Conservation (phyloP, 2,329 filamentous ascomycete genomes). For the Apiospora sp. region DNA sequence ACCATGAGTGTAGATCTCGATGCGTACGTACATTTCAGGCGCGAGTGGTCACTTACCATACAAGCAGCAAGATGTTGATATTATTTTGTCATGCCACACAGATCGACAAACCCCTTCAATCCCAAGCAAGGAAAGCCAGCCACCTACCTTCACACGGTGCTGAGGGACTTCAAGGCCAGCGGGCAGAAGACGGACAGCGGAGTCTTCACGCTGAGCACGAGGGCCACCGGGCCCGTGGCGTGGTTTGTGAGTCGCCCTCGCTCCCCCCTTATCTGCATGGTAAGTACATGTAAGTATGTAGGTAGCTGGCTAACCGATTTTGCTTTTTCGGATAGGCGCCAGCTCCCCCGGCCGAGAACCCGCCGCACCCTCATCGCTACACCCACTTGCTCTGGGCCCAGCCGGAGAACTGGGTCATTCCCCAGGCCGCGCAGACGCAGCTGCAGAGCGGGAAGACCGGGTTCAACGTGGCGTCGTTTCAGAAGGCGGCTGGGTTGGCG, state of each 20-base stretch:
- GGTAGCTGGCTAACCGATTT: background rate
- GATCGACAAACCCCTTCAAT: slow-evolving; percentile 41
- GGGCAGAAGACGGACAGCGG: slow-evolving; percentile 33
- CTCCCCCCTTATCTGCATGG: background rate
- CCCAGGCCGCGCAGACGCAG: slow-evolving; percentile 40
- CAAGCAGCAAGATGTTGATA: background rate
- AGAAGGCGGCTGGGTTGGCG: slow-evolving; percentile 39
- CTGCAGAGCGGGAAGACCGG: slow-evolving; percentile 42
- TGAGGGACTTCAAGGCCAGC: slow-evolving; percentile 41
- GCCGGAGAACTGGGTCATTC: slow-evolving; percentile 43
- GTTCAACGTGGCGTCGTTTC: slow-evolving; percentile 43
- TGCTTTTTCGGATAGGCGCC: slow-evolving; percentile 32
- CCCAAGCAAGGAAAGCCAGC: slow-evolving; percentile 35
- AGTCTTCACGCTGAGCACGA: slow-evolving; percentile 35
- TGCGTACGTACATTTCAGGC: slow-evolving; percentile 33
- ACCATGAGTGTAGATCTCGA: slow-evolving; percentile 36
- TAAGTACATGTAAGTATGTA: too few species aligned
- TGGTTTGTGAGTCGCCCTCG: slow-evolving; percentile 34
- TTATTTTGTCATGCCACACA: slow-evolving; percentile 27
- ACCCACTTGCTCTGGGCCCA: slow-evolving; percentile 48
- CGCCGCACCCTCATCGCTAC: slow-evolving; percentile 48
- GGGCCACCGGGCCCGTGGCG: slow-evolving; percentile 35
- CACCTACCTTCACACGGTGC: slow-evolving; percentile 42
- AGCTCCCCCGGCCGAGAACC: slow-evolving; percentile 44
- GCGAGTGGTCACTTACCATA: background rate